These are phyloP conservation scores for Cladosporium austrohemisphaericum DNA, from an alignment of 2,329 filamentous ascomycete genomes.

Conservation along the genomic window DNA sequence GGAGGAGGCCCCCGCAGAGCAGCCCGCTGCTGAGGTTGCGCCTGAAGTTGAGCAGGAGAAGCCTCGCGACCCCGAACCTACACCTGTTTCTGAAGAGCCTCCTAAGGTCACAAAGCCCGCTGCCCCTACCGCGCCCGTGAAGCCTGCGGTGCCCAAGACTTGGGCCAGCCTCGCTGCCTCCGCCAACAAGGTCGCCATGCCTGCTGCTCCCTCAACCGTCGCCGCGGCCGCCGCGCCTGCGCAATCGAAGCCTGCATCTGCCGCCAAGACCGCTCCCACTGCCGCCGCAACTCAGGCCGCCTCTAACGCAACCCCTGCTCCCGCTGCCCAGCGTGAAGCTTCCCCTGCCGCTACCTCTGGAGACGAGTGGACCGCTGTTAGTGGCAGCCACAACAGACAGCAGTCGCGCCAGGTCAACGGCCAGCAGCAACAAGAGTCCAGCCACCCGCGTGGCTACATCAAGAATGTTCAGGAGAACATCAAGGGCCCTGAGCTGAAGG, in stretches of 20 bases:
- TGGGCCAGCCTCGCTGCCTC: conserved; percentile 70
- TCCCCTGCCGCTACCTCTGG: conserved; percentile 47
- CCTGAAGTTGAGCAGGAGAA: conserved; percentile 44
- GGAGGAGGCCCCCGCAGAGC: conserved; percentile 27
- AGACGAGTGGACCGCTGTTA: conserved; percentile 86
- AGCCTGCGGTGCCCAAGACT: conserved; percentile 56
- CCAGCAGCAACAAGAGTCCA: conserved; percentile 62
- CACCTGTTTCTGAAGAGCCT: conserved; percentile 44
- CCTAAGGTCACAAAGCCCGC: conserved; percentile 38
- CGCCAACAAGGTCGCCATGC: conserved; percentile 39
- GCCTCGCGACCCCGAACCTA: conserved; percentile 60
- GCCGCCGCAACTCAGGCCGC: conserved; percentile 25
- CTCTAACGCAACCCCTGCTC: conserved; percentile 24
- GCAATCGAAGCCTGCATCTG: conserved; percentile 24
- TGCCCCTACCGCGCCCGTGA: conserved; percentile 51
- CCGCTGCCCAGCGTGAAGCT: conserved; percentile 31
- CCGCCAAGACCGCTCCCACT: conserved; percentile 28
- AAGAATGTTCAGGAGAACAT: conserved; percentile 94
- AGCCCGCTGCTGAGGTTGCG: conserved; percentile 36
- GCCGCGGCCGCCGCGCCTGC: conserved; percentile 24
- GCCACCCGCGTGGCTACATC: conserved; percentile 81
- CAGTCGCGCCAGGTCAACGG: conserved; percentile 60
- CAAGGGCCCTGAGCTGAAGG: conserved; percentile 66
- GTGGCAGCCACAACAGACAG: conserved; percentile 72
- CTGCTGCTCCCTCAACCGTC: conserved; percentile 32